These are phyloP conservation scores for Neckera pumila DNA, from an alignment of 225 moss, liverwort and hornwort species.

Conservation along the genomic window DNA sequence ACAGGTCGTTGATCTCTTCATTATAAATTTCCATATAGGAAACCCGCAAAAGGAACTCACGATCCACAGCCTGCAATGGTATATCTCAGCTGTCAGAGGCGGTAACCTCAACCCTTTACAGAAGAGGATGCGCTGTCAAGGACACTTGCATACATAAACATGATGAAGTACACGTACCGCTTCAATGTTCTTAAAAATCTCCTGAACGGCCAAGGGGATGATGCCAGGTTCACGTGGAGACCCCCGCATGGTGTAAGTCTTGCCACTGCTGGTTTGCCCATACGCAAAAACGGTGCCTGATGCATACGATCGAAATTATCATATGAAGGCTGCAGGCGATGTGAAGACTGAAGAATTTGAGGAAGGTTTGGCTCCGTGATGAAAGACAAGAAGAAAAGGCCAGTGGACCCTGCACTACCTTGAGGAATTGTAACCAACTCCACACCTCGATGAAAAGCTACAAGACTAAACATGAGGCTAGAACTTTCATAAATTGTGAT, in stretches of 20 bases:
- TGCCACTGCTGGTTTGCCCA: slow-evolving; percentile 97
- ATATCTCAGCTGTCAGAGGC: background rate
- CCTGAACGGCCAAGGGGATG: slow-evolving; percentile 80
- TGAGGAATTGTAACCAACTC: background rate
- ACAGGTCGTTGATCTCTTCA: slow-evolving; percentile 90
- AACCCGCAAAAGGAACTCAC: slow-evolving; percentile 85
- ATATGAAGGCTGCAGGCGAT: background rate
- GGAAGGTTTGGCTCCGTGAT: background rate
- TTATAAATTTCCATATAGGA: slow-evolving; percentile 99
- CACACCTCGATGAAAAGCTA: background rate
- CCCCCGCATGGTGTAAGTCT: slow-evolving; percentile 95
- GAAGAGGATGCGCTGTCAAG: background rate
- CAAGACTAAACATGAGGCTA: background rate
- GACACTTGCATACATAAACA: background rate
- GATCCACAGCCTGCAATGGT: slow-evolving; percentile 37
- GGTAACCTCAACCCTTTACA: background rate
- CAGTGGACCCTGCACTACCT: background rate
- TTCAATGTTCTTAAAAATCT: slow-evolving; percentile 68
- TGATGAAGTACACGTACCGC: slow-evolving; percentile 24
- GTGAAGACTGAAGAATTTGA: background rate
- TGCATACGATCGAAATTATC: background rate
- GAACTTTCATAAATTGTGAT: background rate
- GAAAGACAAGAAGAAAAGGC: background rate
- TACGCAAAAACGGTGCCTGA: slow-evolving; percentile 97
- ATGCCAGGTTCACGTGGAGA: slow-evolving; percentile 69